Base-by-base conservation (phyloP, 139 green algal species). In the Desmodesmus armatus region DNA sequence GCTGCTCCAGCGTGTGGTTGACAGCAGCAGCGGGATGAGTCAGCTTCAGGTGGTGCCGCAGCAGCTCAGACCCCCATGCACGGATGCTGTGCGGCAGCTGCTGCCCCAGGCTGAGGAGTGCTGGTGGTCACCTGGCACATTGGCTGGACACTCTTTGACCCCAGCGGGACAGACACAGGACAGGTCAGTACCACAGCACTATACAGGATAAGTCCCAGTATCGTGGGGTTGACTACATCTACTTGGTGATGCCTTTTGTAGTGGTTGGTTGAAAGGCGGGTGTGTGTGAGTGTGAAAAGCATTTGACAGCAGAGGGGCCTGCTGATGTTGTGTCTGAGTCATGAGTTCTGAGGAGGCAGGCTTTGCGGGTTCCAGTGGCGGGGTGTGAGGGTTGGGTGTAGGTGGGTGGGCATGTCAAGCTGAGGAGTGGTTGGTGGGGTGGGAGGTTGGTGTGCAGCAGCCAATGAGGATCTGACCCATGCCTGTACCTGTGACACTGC, bases 131-230 rank as follows among this genome's bases (percentile, higher is more conserved):
- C 67, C 78, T 0, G 93, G 93, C 95, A 98, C 85, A 89, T 94
- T 2, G 95, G 95, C 23, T 98, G 95, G 95, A 92, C 93, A 66
- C 93, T 98, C 58, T 96, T 96, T 87, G n/a, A n/a, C 11, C 92
- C 93, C 1, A 89, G 94, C 9, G 94, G 97, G 74, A 91, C 81
- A 2, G 93, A 98, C 27, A 62, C 90, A 17, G 97, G 96, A 84
- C 77, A 95, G 73, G 80, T 89, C 77, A 91, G 87, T 11, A n/a
- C n/a, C n/a, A n/a, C n/a, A n/a, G n/a, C n/a, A n/a, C n/a, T n/a
- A n/a, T n/a, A n/a, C n/a, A n/a, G n/a, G n/a, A 92, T 88, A 27
- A 83, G 72, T 27, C 7, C 51, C 11, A 29, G 62, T 55, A 43
- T 44, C 53, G 21, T 43, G 17, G 39, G 83, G 49, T 82, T 40